Conservation (phyloP, 164 flowering plant genomes). For the Hamamelis virginiana region DNA sequence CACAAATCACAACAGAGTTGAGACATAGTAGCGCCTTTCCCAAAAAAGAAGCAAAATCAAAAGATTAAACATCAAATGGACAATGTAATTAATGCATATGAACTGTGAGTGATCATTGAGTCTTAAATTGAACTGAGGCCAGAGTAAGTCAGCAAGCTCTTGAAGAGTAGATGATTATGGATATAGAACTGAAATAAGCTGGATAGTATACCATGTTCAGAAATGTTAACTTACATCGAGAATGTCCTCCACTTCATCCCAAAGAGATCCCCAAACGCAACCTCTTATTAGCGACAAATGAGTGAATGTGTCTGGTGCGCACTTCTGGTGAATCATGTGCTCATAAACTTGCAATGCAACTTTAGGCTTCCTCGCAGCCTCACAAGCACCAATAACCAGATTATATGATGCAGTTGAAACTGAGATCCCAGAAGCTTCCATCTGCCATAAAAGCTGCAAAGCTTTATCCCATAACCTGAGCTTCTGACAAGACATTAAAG, state of each 20-base stretch:
- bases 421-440: conserved; percentile 62
- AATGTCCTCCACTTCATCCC: conserved; percentile 66
- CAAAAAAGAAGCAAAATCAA: too few relatives aligned
- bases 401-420: conserved; percentile 66
- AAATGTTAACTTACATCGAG: conserved; percentile 50
- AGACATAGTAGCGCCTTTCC: too few relatives aligned
- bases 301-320: conserved; percentile 72
- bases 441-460: conserved; percentile 78
- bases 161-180: not conserved
- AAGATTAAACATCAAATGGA: too few relatives aligned
- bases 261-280: conserved; percentile 82
- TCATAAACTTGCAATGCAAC: conserved; percentile 77
- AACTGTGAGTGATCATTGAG: too few relatives aligned
- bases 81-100: too few relatives aligned
- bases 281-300: conserved; percentile 67
- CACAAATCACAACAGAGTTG: not conserved
- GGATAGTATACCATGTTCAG: not conserved
- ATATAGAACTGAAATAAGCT: not conserved
- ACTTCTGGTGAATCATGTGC: conserved; percentile 68
- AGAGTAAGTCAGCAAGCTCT: not conserved
- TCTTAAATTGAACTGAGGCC: too few relatives aligned
- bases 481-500: conserved; percentile 72
- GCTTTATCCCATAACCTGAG: conserved; percentile 79
- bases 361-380: conserved; percentile 74
- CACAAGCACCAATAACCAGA: conserved; percentile 77